Evolutionary conservation across 2,329 filamentous ascomycete genomes (phyloP).

Genomic region (Monascus ruber): DNA sequence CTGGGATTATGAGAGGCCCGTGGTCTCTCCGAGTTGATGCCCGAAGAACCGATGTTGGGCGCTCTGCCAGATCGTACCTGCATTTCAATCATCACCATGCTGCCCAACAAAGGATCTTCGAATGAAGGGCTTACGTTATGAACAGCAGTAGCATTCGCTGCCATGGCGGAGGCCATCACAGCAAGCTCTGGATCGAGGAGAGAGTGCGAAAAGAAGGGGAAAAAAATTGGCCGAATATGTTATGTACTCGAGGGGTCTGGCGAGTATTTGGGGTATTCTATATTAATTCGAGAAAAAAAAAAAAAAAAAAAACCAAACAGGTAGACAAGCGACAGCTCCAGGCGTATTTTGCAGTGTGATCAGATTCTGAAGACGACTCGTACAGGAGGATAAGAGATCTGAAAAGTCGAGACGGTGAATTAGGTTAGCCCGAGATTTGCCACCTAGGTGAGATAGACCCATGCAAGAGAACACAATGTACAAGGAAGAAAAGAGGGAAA

Average conservation of each 20-base stretch:
- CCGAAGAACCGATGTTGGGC: conserved; percentile 28
- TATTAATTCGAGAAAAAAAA: too few relatives aligned
- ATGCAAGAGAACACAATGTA: conserved; percentile 3
- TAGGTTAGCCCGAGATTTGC: not conserved
- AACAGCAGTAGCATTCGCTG: conserved; percentile 23
- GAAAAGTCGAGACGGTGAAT: not conserved
- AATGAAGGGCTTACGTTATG: conserved; percentile 23
- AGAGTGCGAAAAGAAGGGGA: not conserved
- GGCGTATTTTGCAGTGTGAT: too few relatives aligned
- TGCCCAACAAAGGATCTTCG: not conserved
- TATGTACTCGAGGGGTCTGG: conserved; percentile 15
- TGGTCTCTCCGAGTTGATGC: conserved; percentile 22
- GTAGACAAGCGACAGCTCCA: too few relatives aligned
- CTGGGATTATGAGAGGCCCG: conserved; percentile 26
- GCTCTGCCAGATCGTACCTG: conserved; percentile 25
- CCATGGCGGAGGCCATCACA: conserved; percentile 26
- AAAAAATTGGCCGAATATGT: conserved; percentile 2
- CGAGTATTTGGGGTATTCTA: not conserved
- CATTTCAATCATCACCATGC: conserved; percentile 4
- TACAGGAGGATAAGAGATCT: too few relatives aligned
- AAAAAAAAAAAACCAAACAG: too few relatives aligned
- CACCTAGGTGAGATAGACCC: not conserved
- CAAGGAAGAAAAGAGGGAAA: conserved; percentile 6
- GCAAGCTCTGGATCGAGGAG: conserved; percentile 6
- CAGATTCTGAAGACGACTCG: too few relatives aligned